These are phyloP conservation scores for Phytophthora podocarpi DNA, from an alignment of 352 stramenopile species.

Conservation along the genomic window DNA sequence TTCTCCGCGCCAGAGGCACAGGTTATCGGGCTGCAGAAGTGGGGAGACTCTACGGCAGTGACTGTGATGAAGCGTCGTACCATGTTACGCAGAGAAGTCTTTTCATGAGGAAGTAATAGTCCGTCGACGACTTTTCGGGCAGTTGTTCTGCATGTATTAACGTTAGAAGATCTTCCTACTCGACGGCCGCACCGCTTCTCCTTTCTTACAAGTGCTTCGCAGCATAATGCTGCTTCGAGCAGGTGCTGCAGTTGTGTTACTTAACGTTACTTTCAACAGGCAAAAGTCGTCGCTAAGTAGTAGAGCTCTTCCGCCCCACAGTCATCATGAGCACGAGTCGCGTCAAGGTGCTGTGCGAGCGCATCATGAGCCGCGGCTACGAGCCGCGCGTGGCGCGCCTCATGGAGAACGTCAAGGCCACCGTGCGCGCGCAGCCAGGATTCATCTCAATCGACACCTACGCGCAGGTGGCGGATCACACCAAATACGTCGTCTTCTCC, in stretches of 20 bases:
- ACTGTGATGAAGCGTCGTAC: neutral
- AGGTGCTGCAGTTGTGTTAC: too few species aligned
- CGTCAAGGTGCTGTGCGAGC: constrained; percentile 81
- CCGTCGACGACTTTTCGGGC: constrained; percentile 15
- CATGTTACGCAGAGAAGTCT: neutral
- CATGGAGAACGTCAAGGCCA: constrained; percentile 88
- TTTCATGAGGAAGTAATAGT: constrained; percentile 2
- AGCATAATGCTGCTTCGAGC: too few species aligned
- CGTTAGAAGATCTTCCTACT: constrained; percentile 19
- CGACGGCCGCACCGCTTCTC: too few species aligned
- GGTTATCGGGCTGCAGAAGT: neutral
- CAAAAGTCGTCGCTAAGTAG: constrained; percentile 5
- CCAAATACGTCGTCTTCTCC: constrained; percentile 91
- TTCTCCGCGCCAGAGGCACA: neutral
- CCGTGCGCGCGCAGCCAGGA: constrained; percentile 75
- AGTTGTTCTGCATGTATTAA: constrained; percentile 31
- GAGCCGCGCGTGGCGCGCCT: constrained; percentile 82
- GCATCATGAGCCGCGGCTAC: constrained; percentile 89
- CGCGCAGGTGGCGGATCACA: constrained; percentile 73
- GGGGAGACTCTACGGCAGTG: neutral
- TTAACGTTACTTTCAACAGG: neutral
- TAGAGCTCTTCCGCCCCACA: neutral
- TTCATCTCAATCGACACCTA: constrained; percentile 82
- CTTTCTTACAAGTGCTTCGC: too few species aligned
- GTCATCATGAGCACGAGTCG: constrained; percentile 42